Base-by-base conservation (phyloP, 352 stramenopile species). In the Phytophthora sp. region DNA sequence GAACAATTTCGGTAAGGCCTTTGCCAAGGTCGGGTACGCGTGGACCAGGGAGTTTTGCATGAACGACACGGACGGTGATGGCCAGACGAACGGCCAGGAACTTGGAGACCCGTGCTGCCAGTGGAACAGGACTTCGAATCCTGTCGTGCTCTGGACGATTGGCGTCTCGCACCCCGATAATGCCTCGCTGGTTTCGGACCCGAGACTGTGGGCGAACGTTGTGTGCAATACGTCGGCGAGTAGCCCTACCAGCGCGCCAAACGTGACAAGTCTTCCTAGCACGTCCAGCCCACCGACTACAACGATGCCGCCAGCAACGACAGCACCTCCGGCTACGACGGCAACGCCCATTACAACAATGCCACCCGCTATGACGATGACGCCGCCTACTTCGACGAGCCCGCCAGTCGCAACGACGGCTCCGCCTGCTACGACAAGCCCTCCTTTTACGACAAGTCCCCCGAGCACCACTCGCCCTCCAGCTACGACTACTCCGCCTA, bases 21-120 rank as follows among this genome's bases (percentile, higher is more conserved):
- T 53, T 38, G 52, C 27, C 52, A 31, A 44, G 15, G 52, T 28
- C 8, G 52, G 52, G 0, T n/a, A 60, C 17, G 66, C 69, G 26
- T 60, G 37, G 27, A 44, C 24, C n/a, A 26, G 28, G 12, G 52
- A 38, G 13, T 32, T 73, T 20, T 73, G 64, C 38, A 31, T 65
- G 43, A 27, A 30, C 12, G 63, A 72, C 45, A 50, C 59, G 17
- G 86, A 94, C 35, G 74, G 77, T 17, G 84, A 94, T 50, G 84
- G 84, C 5, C 68, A 79, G 26, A 91, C 83, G 17, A 94, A 94
- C 62, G 86, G 86, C 43, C 60, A 91, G 55, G 84, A 94, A 49
- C 76, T 93, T 10, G 86, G 86, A 4, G 86, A 93, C 54, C 84
- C 83, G 50, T 80, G 78, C 70, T 94, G 86, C 60, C 48, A 68